These are phyloP conservation scores for Zygosaccharomyces sapae DNA, from an alignment of 1,139 yeast species.

Conservation along the genomic window DNA sequence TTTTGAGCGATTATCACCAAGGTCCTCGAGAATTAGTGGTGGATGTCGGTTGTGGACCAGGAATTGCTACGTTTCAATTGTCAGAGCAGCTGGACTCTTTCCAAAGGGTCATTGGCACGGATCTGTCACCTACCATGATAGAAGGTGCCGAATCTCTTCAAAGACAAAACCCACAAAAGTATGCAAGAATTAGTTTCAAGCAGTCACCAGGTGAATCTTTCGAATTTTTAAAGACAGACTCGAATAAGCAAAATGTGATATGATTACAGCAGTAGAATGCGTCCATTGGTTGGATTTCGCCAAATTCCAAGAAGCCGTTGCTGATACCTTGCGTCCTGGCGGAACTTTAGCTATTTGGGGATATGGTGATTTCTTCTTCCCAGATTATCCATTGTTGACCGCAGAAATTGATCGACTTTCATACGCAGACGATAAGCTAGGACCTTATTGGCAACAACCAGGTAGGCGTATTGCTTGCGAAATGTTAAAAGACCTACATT, in stretches of 20 bases:
- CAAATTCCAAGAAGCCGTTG: conserved; percentile 48
- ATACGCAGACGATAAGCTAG: conserved; percentile 43
- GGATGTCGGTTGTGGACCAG: conserved; percentile 82
- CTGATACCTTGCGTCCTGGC: conserved; percentile 49
- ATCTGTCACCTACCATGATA: conserved; percentile 61
- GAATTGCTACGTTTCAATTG: conserved; percentile 61
- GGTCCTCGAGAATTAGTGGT: conserved; percentile 40
- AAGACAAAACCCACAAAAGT: conserved; percentile 14
- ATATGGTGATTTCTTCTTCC: conserved; percentile 56
- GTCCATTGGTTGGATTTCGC: conserved; percentile 69
- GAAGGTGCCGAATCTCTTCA: conserved; percentile 40
- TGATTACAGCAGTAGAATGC: conserved; percentile 70
- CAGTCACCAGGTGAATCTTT: conserved; percentile 37
- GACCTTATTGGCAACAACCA: conserved; percentile 39
- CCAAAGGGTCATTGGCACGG: conserved; percentile 59
- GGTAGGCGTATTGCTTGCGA: conserved; percentile 8
- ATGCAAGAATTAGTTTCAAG: conserved; percentile 22
- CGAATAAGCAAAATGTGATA: conserved; percentile 42
- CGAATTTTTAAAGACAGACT: conserved; percentile 28
- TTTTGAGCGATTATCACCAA: conserved; percentile 37
- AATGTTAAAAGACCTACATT: conserved; percentile 29
- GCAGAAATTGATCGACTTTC: conserved; percentile 36
- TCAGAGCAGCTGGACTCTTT: conserved; percentile 32
- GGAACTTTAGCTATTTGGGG: conserved; percentile 77
- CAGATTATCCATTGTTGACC: conserved; percentile 34